A percentile compares a stretch with the other conserved stretches of the same genome.
These are phyloP conservation scores for Ceratobasidium sp. DNA, from an alignment of 1,284 basidiomycete genomes.

Conservation along the genomic window DNA sequence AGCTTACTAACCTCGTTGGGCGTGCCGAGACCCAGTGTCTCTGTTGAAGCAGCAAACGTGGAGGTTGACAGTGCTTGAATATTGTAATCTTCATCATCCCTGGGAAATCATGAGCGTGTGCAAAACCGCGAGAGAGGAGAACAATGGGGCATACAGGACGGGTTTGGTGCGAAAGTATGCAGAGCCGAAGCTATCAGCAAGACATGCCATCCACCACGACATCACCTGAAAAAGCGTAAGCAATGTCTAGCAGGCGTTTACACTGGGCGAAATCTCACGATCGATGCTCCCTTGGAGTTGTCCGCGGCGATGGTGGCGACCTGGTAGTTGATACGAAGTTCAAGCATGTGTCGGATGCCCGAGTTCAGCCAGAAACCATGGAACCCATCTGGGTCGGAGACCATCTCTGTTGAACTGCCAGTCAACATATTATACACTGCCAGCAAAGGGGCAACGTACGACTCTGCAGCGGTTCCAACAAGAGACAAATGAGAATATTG, in stretches of 20 bases:
- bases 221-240: constrained; percentile 62
- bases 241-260: not conserved
- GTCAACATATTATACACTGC: not conserved
- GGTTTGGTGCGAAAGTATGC: constrained; percentile 71
- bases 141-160: constrained; percentile 63
- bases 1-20: constrained; percentile 65
- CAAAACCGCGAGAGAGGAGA: constrained; percentile 58
- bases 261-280: constrained; percentile 15
- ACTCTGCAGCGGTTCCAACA: constrained; percentile 79
- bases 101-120: constrained; percentile 58
- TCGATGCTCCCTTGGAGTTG: constrained; percentile 28
- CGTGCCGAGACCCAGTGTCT: constrained; percentile 41
- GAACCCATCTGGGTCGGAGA: constrained; percentile 60
- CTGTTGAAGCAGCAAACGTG: constrained; percentile 44
- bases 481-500: constrained; percentile 78
- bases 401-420: constrained; percentile 43
- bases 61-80: constrained; percentile 54
- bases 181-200: constrained; percentile 68
- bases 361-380: constrained; percentile 82
- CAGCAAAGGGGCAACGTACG: constrained; percentile 65
- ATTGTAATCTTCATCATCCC: constrained; percentile 72
- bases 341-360: constrained; percentile 79
- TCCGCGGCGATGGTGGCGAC: constrained; percentile 19
- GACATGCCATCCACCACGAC: constrained; percentile 79
- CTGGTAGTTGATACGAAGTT: constrained; percentile 65